Base-by-base conservation (phyloP, 2,329 filamentous ascomycete species). In the Torrubiellomyces zombiae region DNA sequence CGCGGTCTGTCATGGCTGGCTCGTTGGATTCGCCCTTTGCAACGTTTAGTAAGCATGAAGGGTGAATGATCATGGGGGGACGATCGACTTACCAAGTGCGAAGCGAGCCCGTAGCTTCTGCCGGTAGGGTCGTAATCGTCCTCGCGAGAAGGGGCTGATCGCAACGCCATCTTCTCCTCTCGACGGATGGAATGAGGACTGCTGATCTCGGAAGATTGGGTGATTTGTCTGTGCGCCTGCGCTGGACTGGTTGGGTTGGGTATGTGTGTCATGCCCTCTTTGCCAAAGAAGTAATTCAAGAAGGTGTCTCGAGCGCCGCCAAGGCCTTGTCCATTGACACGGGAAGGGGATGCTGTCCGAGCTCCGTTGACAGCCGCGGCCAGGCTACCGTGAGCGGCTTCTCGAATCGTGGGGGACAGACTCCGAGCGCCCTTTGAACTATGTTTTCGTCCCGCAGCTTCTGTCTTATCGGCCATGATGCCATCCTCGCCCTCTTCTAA, bases 211-310 rank as follows among this genome's bases (percentile, higher is more conserved):
- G 67, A 63, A 29, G 70, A 67, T 45, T 91, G 77, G 54, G 70
- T 83, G 24, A 81, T 72, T 44, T 92, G 81, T 36, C 83, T 63
- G 27, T 37, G 37, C 27, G 44, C 38, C 23, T 38, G 31, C 6
- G 33, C 25, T 9, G 40, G 37, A 28, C 36, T 39, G 4, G 45
- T 56, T 42, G 29, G 60, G 55, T 28, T 30, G 4, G 40, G 38
- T 8, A 39, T 37, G 16, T 60, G 51, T 19, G 42, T 39, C 14
- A 67, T 61, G 23, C 80, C 80, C 32, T 98, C 89, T 47, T 98
- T 95, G 40, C 89, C 85, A 43, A 98, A 98, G 55, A 98, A 98
- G 53, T 98, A 98, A 53, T 86, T 95, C 33, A 98, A 53, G 60
- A 98, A 98, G 1, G 83, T 91, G 53, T 98, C 89, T 33, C 75